Percentiles rank a stretch among this genome's conserved stretches.
Conservation (phyloP, 2,329 filamentous ascomycete genomes). For the Fusarium bulbicola region DNA sequence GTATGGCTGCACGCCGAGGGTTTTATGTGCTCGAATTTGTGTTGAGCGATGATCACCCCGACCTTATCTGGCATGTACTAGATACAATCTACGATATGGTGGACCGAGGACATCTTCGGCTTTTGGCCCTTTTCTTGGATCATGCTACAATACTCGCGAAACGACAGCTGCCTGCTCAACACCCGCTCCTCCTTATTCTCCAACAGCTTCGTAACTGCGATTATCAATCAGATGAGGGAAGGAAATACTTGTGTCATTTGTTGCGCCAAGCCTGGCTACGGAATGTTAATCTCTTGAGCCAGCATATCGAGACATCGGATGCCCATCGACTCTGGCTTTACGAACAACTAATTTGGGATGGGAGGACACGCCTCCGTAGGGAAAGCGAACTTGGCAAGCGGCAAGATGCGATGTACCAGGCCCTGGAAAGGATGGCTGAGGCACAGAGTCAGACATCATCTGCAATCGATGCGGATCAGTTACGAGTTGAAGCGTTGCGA, state of each 20-base stretch:
- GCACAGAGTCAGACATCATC: slow-evolving; percentile 10
- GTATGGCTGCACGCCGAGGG: slow-evolving; percentile 48
- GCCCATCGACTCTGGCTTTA: slow-evolving; percentile 50
- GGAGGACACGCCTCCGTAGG: slow-evolving; percentile 47
- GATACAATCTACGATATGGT: slow-evolving; percentile 53
- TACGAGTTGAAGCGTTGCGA: slow-evolving; percentile 47
- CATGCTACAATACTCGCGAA: slow-evolving; percentile 44
- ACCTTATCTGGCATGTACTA: slow-evolving; percentile 50
- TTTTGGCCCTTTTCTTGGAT: slow-evolving; percentile 47
- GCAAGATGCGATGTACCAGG: slow-evolving; percentile 44
- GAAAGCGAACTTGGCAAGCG: slow-evolving; percentile 44
- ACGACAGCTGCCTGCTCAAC: slow-evolving; percentile 44
- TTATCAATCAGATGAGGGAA: slow-evolving; percentile 44
- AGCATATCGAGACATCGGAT: slow-evolving; percentile 43
- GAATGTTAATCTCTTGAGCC: slow-evolving; percentile 48
- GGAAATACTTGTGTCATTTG: slow-evolving; percentile 46
- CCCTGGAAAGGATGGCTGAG: slow-evolving; percentile 41
- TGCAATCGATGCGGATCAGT: slow-evolving; percentile 34
- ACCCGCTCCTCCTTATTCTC: slow-evolving; percentile 48
- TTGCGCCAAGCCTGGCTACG: slow-evolving; percentile 50
- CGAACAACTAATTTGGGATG: slow-evolving; percentile 52
- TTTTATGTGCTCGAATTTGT: slow-evolving; percentile 51
- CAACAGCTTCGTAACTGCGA: slow-evolving; percentile 45
- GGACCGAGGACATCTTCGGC: slow-evolving; percentile 47
- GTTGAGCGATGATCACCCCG: slow-evolving; percentile 49